Percentiles rank a stretch among this genome's conserved stretches.
Conservation (phyloP, 352 stramenopile genomes). For the Globisporangium megalacanthum region DNA sequence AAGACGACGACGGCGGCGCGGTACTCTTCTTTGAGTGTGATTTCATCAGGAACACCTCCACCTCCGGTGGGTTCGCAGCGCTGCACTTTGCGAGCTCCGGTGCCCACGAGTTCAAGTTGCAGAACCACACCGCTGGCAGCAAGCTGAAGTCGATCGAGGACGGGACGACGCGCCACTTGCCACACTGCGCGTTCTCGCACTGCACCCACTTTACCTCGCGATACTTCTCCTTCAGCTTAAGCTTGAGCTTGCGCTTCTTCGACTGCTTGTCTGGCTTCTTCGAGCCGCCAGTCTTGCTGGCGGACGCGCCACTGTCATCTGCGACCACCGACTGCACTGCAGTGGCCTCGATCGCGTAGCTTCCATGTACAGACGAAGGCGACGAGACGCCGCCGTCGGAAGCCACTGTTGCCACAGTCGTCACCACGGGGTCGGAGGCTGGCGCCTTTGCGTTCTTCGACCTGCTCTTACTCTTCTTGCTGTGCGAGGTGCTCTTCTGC, state of each 20-base stretch:
- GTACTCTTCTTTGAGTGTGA: slow-evolving; percentile 46
- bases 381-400: slow-evolving; percentile 29
- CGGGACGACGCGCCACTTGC: slow-evolving; percentile 94
- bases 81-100: slow-evolving; percentile 66
- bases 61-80: slow-evolving; percentile 62
- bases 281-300: slow-evolving; percentile 18
- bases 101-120: slow-evolving; percentile 75
- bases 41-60: slow-evolving; percentile 65
- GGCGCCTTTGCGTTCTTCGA: slow-evolving; percentile 20
- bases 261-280: slow-evolving; percentile 64
- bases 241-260: slow-evolving; percentile 74
- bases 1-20: slow-evolving; percentile 2
- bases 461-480: slow-evolving; percentile 17
- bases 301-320: neutral
- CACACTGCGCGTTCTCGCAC: slow-evolving; percentile 91
- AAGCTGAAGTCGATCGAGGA: slow-evolving; percentile 83
- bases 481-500: slow-evolving; percentile 6
- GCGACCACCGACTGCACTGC: neutral
- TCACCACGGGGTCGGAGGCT: neutral
- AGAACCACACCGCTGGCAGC: slow-evolving; percentile 89
- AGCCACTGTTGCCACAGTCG: slow-evolving; percentile 6
- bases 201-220: slow-evolving; percentile 92
- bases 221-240: slow-evolving; percentile 77
- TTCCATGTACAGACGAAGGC: slow-evolving; percentile 29
- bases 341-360: slow-evolving; percentile 17